phyloP scores from a whole-genome alignment of 75 land plant species.

The Sequoiadendron giganteum region DNA sequence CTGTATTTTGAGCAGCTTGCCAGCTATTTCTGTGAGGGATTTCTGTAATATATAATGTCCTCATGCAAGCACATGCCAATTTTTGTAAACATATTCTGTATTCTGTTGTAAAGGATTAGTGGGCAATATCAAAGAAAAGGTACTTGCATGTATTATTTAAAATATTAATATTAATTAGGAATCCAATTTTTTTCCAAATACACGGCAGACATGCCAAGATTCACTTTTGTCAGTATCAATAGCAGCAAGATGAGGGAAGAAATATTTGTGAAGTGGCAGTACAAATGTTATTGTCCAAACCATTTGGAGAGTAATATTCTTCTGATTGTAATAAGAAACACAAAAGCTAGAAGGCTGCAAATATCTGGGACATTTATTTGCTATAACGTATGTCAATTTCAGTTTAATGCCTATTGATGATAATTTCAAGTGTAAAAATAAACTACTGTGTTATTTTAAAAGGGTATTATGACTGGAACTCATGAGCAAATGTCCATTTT shows the following conservation, averaged over 20 bases:
- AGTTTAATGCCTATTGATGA: neutral
- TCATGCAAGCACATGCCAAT: conserved; percentile 6
- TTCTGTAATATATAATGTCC: conserved; percentile 3
- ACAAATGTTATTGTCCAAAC: neutral
- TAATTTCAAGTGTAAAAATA: neutral
- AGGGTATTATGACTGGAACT: neutral
- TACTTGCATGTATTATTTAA: neutral
- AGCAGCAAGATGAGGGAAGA: neutral
- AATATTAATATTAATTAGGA: neutral
- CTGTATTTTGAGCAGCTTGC: neutral
- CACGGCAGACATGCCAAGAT: neutral
- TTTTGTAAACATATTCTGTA: conserved; percentile 10
- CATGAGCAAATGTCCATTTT: neutral
- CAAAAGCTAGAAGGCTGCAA: neutral
- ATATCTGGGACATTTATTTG: neutral
- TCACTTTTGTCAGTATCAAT: neutral
- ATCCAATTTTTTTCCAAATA: neutral
- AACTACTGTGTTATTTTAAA: neutral
- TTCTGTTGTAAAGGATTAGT: conserved; percentile 5
- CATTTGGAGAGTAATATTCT: neutral
- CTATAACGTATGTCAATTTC: neutral
- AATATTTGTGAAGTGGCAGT: neutral
- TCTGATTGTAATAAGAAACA: neutral
- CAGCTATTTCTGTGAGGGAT: neutral
- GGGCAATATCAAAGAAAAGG: neutral